phyloP scores from a whole-genome alignment of 148 eudicot species.

The Dysphania ambrosioides region DNA sequence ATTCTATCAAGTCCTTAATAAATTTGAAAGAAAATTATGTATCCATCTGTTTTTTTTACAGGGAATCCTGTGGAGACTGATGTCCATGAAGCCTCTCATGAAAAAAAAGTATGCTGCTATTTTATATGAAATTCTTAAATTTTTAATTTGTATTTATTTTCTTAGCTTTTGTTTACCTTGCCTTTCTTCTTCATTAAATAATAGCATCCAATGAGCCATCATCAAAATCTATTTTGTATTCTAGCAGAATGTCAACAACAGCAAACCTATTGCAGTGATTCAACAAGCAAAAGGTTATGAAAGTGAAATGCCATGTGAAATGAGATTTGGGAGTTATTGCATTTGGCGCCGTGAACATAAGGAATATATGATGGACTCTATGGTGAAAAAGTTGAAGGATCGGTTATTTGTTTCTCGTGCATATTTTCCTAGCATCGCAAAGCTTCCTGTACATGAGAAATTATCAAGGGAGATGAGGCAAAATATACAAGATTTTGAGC shows the following conservation, averaged over 20 bases:
- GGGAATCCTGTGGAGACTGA: constrained; percentile 32
- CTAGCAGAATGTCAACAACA: constrained; percentile 41
- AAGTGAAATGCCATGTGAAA: constrained; percentile 57
- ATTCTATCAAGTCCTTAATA: background rate
- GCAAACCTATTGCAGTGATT: constrained; percentile 26
- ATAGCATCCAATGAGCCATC: background rate
- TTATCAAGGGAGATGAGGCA: constrained; percentile 77
- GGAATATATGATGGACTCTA: constrained; percentile 68
- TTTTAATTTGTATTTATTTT: background rate
- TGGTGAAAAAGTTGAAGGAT: constrained; percentile 85
- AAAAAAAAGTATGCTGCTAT: constrained; percentile 36
- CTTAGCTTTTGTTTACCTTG: background rate
- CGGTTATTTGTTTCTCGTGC: constrained; percentile 87
- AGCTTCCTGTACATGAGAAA: constrained; percentile 70
- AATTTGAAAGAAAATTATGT: background rate
- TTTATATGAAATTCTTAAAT: too few species aligned
- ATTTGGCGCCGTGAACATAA: constrained; percentile 71
- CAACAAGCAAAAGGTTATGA: constrained; percentile 39
- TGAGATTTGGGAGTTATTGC: constrained; percentile 90
- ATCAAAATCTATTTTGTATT: background rate
- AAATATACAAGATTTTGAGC: constrained; percentile 96
- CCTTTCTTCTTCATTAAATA: background rate
- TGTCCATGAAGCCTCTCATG: constrained; percentile 26
- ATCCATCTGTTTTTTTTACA: constrained; percentile 24
- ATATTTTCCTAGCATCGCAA: constrained; percentile 97